A percentile compares a stretch with the other conserved stretches of the same genome.
These are phyloP conservation scores for Ophiorrhiza pumila DNA, from an alignment of 257 asterid genomes.

Conservation along the genomic window DNA sequence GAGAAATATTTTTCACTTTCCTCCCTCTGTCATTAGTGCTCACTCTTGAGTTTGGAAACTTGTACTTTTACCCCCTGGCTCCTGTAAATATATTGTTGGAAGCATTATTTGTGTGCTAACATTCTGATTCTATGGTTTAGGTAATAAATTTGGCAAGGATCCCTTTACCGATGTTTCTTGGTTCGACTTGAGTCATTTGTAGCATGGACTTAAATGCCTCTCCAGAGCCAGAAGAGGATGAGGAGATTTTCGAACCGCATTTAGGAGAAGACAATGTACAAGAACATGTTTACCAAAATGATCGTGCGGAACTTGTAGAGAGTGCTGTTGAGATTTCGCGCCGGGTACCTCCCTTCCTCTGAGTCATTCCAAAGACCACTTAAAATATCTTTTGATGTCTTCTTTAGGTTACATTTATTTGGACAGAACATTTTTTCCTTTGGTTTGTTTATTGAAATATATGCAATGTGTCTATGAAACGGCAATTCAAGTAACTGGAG, in stretches of 20 bases:
- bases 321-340: slow-evolving; percentile 56
- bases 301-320: slow-evolving; percentile 52
- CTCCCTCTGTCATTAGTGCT: not conserved
- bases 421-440: not conserved
- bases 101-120: not conserved
- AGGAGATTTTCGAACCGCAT: slow-evolving; percentile 52
- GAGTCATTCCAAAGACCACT: slow-evolving; percentile 12
- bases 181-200: slow-evolving; percentile 47
- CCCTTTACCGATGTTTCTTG: slow-evolving; percentile 40
- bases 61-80: not conserved
- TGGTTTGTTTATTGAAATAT: not conserved
- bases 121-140: slow-evolving; percentile 14
- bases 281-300: slow-evolving; percentile 41
- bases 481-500: not conserved
- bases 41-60: not conserved
- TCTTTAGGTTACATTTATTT: not conserved
- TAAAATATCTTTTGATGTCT: slow-evolving; percentile 5
- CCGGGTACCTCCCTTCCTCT: slow-evolving; percentile 45
- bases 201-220: slow-evolving; percentile 96
- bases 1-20: not conserved
- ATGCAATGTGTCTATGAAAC: not conserved
- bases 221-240: slow-evolving; percentile 94
- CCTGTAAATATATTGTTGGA: not conserved
- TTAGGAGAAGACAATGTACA: slow-evolving; percentile 61
- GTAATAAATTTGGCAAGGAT: slow-evolving; percentile 4